Conservation (phyloP, 1,139 yeast species). For the Magnusiomyces sp. region DNA sequence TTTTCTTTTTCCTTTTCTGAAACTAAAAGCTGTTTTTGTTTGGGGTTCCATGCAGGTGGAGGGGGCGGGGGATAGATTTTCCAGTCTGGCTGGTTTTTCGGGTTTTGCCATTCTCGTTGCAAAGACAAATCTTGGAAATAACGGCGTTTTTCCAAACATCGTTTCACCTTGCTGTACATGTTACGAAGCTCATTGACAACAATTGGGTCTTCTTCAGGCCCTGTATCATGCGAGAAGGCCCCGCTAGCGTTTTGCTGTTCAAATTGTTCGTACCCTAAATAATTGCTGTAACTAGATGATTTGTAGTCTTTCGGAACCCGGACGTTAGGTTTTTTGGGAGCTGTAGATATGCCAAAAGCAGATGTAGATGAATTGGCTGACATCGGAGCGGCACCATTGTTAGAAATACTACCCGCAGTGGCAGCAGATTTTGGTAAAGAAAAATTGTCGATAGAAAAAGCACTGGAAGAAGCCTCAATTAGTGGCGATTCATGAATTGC, state of each 20-base stretch:
- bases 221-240: constrained; percentile 20
- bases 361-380: too few species aligned
- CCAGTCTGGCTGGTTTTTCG: constrained; percentile 71
- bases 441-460: too few species aligned
- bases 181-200: constrained; percentile 60
- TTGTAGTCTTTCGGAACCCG: constrained; percentile 8
- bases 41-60: constrained; percentile 68
- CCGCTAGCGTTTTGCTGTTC: constrained; percentile 23
- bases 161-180: constrained; percentile 60
- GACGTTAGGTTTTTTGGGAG: constrained; percentile 5
- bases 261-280: constrained; percentile 13
- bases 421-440: too few species aligned
- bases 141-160: constrained; percentile 66
- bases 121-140: constrained; percentile 64
- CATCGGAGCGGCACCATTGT: too few species aligned
- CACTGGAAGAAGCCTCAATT: too few species aligned
- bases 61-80: constrained; percentile 89
- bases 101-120: constrained; percentile 72
- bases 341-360: background rate
- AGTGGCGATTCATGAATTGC: too few species aligned
- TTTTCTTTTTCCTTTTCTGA: too few species aligned
- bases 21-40: constrained; percentile 44
- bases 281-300: background rate
- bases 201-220: constrained; percentile 46
- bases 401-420: too few species aligned